A percentile compares a stretch with the other conserved stretches of the same genome.
phyloP scores from a whole-genome alignment of 2,329 filamentous ascomycete species.

The Leptoxyphium fumago region DNA sequence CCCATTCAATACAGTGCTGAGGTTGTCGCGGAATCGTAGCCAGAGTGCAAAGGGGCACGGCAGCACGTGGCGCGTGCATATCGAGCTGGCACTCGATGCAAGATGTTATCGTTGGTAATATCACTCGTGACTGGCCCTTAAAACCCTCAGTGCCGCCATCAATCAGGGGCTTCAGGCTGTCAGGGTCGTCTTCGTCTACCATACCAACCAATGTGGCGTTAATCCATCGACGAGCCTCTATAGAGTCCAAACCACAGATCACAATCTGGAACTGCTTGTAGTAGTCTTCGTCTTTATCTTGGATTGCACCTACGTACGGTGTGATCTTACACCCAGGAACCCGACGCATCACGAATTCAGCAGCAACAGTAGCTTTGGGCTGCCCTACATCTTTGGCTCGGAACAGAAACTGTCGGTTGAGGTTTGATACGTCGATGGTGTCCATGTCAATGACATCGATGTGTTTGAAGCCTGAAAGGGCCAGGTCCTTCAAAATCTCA shows the following conservation, averaged over 20 bases:
- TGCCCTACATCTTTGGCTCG: slow-evolving; percentile 82
- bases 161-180: slow-evolving; percentile 82
- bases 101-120: slow-evolving; percentile 81
- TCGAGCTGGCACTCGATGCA: slow-evolving; percentile 98
- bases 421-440: slow-evolving; percentile 95
- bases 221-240: slow-evolving; percentile 97
- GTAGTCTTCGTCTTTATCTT: slow-evolving; percentile 91
- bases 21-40: slow-evolving; percentile 93
- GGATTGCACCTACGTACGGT: slow-evolving; percentile 84
- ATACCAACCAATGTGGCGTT: slow-evolving; percentile 85
- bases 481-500: slow-evolving; percentile 91
- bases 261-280: slow-evolving; percentile 95
- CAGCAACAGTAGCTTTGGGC: slow-evolving; percentile 85
- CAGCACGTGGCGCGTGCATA: slow-evolving; percentile 95
- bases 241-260: slow-evolving; percentile 88
- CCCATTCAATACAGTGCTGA: slow-evolving; percentile 98
- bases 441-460: slow-evolving; percentile 99
- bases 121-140: slow-evolving; percentile 89
- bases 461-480: slow-evolving; percentile 86
- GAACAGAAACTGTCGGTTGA: slow-evolving; percentile 96
- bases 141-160: slow-evolving; percentile 97
- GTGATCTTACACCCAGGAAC: slow-evolving; percentile 88
- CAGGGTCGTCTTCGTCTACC: slow-evolving; percentile 68
- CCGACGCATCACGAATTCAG: slow-evolving; percentile 75
- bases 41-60: slow-evolving; percentile 89